These are phyloP conservation scores for Madurella mycetomatis DNA, from an alignment of 2,329 filamentous ascomycete genomes.

Conservation along the genomic window DNA sequence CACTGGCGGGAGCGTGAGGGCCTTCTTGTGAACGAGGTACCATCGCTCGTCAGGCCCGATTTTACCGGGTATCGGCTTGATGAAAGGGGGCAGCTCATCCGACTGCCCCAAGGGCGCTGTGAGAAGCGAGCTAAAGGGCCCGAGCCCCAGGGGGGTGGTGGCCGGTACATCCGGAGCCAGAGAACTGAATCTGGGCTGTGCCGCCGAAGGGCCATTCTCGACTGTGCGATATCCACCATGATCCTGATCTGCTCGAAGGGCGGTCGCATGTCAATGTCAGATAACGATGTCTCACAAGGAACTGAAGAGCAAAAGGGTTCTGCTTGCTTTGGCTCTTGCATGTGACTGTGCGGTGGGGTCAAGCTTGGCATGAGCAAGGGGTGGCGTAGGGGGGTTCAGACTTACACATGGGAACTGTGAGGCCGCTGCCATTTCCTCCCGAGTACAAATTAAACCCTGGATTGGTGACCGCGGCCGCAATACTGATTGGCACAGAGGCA, in stretches of 20 bases:
- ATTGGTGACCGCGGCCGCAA: conserved; percentile 22
- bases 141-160: background rate
- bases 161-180: conserved; percentile 11
- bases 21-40: conserved; percentile 80
- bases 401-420: background rate
- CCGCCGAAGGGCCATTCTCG: background rate
- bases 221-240: conserved; percentile 6
- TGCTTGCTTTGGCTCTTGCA: background rate
- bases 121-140: conserved; percentile 16
- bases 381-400: background rate
- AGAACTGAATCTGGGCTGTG: conserved; percentile 4
- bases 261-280: conserved; percentile 17
- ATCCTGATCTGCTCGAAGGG: conserved; percentile 19
- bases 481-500: conserved; percentile 34
- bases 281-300: background rate
- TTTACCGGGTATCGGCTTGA: conserved; percentile 72
- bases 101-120: conserved; percentile 20
- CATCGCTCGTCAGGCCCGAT: conserved; percentile 77
- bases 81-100: conserved; percentile 57
- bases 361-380: background rate
- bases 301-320: background rate
- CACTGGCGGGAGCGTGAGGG: conserved; percentile 67
- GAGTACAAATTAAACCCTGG: background rate
- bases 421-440: background rate
- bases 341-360: background rate